Base-by-base conservation (phyloP, 257 asterid species). In the Nemophila menziesii region DNA sequence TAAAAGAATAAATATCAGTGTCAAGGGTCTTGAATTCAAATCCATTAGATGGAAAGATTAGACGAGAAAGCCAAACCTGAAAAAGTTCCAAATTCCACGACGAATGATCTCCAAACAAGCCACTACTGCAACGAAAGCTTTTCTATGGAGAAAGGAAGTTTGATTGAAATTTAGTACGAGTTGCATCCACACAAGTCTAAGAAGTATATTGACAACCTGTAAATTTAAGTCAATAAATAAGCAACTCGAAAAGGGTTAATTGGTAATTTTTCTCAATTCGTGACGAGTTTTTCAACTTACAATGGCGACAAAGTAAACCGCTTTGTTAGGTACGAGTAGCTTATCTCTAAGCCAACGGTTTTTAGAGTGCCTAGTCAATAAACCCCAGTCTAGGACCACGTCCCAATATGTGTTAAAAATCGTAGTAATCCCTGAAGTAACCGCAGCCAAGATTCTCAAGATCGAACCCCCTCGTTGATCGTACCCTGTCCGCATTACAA, bases 111-210 rank as follows among this genome's bases (percentile, higher is more conserved):
- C 92, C 8, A 79, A 51, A 56, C 62, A 46, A 10, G 92, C 79
- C 50, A 79, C 55, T 24, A 69, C 60, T 3, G 72, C 43, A 24
- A 43, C 46, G 62, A 62, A 55, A 4, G 73, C 57, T 61, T 76
- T 72, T 16, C 58, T 62, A 34, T 74, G 78, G 47, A 77, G 45
- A 42, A 76, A 42, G 4, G 65, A 55, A 20, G 68, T 60, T 26
- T 70, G 6, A 5, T 56, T 60, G 39, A 76, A 36, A 1, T 47
- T 43, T 65, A 80, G 47, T 48, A 80, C 83, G 11, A 77, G 62
- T 44, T 80, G 92, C 63, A 80, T 64, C 92, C 92, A 80, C 1
- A 77, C 92, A 27, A 80, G 23, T 53, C 92, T 80, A 60, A 80
- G 47, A 24, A 76, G 6, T 9, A 73, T 68, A 27, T 73, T 62